Base-by-base conservation (phyloP, 805 yeast genomes). In the Cyberlindnera americana region DNA sequence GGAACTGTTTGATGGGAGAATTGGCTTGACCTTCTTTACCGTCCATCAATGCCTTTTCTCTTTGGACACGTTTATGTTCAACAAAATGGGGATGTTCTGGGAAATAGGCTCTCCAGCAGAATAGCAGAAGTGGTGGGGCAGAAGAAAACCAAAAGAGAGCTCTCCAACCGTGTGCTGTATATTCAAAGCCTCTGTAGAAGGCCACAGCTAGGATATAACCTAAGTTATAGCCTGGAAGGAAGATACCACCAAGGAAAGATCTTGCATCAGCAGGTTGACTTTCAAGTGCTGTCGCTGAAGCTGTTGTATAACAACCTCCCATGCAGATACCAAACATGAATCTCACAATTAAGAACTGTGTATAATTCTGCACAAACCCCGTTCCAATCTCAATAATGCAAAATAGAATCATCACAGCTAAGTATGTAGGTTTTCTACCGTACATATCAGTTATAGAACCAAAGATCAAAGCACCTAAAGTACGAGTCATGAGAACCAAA, bases 61-160 rank as follows among this genome's bases (percentile, higher is more conserved):
- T 44, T 26, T 46, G 48, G 8, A 46, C 47, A 16, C 46, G 35
- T 35, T 61, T 56, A 36, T 62, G 62, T 30, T 60, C 64, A 9
- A 63, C 46, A 54, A 70, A 81, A 12, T 72, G 66, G 30, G 73
- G 75, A 7, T 85, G 75, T 60, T 83, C 89, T 3, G 84, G 84
- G 34, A 74, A 65, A 29, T 64, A 59, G 44, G 68, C 48, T 59
- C 89, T 70, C 81, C 82, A 80, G 19, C 65, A 43, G 32, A 80
- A 70, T 37, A 83, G 65, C 14, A 81, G 52, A 11, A 76, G 70
- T 2, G 86, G 81, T 9, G 81, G 75, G 24, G 81, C 81, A n/a
- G 87, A 74, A 21, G 78, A 71, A 54, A 83, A 81, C 89, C 89
- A 83, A 61, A 78, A 82, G 31, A 81, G 62, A 1, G 85, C 72